phyloP scores from a whole-genome alignment of 768 basidiomycete species.

The Coprinopsis cinerea region DNA sequence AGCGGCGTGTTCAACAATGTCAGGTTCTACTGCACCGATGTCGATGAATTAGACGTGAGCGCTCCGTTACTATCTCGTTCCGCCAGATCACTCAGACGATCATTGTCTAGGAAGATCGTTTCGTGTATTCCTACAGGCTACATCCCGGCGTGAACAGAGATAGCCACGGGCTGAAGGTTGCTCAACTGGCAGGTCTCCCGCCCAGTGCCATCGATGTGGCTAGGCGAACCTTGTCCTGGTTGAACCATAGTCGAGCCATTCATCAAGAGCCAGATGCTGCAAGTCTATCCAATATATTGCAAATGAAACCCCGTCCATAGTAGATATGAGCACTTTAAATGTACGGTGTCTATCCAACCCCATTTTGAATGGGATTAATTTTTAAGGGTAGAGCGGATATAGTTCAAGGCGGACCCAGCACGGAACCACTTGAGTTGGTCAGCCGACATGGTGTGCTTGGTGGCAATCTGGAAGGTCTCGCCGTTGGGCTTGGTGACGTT shows the following conservation, averaged over 20 bases:
- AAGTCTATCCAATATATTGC: background rate
- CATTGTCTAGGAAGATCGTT: constrained; percentile 56
- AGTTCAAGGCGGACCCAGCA: constrained; percentile 86
- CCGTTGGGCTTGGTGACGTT: constrained; percentile 65
- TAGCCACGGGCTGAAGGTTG: constrained; percentile 89
- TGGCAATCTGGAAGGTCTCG: constrained; percentile 57
- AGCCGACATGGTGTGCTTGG: constrained; percentile 82
- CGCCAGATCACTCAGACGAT: background rate
- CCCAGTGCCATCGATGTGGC: constrained; percentile 55
- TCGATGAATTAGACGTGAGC: constrained; percentile 72
- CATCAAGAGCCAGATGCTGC: background rate
- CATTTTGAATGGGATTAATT: constrained; percentile 10
- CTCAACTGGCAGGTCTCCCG: constrained; percentile 83
- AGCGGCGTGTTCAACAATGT: constrained; percentile 52
- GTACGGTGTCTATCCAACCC: constrained; percentile 9
- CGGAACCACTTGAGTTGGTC: constrained; percentile 91
- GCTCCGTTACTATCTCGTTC: background rate
- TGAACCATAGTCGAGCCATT: constrained; percentile 19
- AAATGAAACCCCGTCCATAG: background rate
- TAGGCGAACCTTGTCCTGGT: constrained; percentile 38
- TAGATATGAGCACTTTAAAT: background rate
- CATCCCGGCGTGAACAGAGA: constrained; percentile 81
- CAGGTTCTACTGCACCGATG: constrained; percentile 85
- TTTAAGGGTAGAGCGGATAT: constrained; percentile 61
- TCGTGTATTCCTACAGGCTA: constrained; percentile 80